Conservation (phyloP, 1,139 yeast species). For the Hyphopichia khmerensis region DNA sequence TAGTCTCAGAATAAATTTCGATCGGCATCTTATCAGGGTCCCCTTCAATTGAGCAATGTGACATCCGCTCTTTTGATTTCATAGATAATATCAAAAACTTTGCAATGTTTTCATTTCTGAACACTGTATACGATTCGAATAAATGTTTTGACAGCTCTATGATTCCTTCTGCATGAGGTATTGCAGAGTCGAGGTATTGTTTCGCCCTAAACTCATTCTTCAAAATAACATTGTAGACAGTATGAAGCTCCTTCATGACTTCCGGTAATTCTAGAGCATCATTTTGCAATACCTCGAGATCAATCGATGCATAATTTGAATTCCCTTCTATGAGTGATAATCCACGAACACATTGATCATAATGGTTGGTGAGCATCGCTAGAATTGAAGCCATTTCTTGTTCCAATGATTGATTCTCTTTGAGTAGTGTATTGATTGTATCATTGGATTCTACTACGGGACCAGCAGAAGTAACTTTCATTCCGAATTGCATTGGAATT, state of each 20-base stretch:
- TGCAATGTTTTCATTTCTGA: constrained; percentile 26
- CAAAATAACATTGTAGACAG: constrained; percentile 36
- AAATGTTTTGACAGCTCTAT: constrained; percentile 14
- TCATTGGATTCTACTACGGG: constrained; percentile 14
- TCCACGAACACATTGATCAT: constrained; percentile 67
- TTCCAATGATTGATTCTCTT: constrained; percentile 56
- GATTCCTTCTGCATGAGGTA: constrained; percentile 17
- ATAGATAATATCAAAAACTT: constrained; percentile 21
- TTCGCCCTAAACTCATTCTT: constrained; percentile 36
- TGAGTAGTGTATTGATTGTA: constrained; percentile 19
- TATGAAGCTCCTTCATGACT: constrained; percentile 27
- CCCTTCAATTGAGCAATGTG: constrained; percentile 14
- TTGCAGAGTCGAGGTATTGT: constrained; percentile 18
- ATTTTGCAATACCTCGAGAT: constrained; percentile 31
- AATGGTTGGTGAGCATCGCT: constrained; percentile 75
- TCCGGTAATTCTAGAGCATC: constrained; percentile 37
- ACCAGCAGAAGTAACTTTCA: constrained; percentile 10
- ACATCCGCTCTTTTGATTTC: constrained; percentile 16
- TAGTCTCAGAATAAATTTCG: constrained; percentile 22
- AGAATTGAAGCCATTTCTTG: constrained; percentile 68
- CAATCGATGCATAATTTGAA: constrained; percentile 11
- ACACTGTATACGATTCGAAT: constrained; percentile 17
- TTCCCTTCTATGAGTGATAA: constrained; percentile 15
- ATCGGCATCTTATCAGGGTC: constrained; percentile 15
- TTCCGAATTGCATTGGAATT: constrained; percentile 17